Base-by-base conservation (phyloP, 805 yeast species). In the Starmerella riodocensis region DNA sequence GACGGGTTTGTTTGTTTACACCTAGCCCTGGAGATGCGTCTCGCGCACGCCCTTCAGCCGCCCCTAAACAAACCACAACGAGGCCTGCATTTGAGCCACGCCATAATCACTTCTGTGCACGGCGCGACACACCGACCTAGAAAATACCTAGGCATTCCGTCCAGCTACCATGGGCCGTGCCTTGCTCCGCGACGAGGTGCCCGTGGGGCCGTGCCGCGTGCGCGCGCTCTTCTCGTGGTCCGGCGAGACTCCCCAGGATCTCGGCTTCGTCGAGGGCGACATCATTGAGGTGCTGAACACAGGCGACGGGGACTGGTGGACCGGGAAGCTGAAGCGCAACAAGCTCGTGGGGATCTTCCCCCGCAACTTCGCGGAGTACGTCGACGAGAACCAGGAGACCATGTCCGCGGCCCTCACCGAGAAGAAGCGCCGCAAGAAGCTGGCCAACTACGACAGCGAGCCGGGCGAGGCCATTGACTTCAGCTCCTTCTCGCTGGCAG, bases 201-300 rank as follows among this genome's bases (percentile, higher is more conserved):
- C 56, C 1, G 48, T 52, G 2, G 52, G 53, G 12, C 93, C 93
- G 4, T 82, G 82, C 58, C 68, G 69, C 54, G 93, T 78, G 24
- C 73, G 72, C 54, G 91, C 98, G 8, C 71, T 71, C 29, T 88
- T 81, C 55, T 83, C 94, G 19, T 86, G 95, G 95, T 77, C 95
- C 17, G 97, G 95, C 13, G 85, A 84, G 53, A 74, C 80, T 52
- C 81, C 76, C 40, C 79, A 81, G 33, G 96, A 91, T 55, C 66
- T 91, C 31, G 97, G 97, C 1, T 91, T 91, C 56, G 70, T 86
- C 17, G 97, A 91, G 61, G 94, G 93, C 36, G 97, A 91, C 55
- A 64, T 82, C 36, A 82, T 91, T 50, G 94, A 84, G 46, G 93
- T 91, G 4, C 70, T 76, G 37, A 67, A 74, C 43, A 63, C 74